Percentiles rank a stretch among this genome's conserved stretches.
Conservation (phyloP, 441 rosid species). For the Aleurites moluccanus region DNA sequence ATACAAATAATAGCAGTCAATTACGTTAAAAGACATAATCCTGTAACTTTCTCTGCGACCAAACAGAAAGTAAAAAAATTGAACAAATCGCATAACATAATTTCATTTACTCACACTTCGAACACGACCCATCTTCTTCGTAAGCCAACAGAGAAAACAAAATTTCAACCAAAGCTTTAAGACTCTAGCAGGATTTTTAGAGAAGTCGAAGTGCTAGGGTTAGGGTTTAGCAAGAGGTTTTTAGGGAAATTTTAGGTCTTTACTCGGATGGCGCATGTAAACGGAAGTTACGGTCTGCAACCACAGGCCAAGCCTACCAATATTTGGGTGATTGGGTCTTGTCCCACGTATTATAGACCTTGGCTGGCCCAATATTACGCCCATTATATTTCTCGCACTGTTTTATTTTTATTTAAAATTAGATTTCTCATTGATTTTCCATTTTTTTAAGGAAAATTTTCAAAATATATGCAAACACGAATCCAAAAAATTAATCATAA, state of each 20-base stretch:
- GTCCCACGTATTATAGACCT: background rate
- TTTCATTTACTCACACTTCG: constrained; percentile 26
- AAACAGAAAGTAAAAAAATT: background rate
- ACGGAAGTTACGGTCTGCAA: background rate
- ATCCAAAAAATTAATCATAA: no score
- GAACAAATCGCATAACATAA: background rate
- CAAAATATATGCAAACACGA: no score
- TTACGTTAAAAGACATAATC: background rate
- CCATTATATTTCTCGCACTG: no score
- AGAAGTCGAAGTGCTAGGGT: background rate
- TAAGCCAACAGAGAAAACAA: background rate
- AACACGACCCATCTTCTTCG: constrained; percentile 36
- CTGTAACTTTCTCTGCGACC: background rate
- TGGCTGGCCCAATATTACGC: background rate
- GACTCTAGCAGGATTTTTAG: background rate
- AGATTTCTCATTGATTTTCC: no score
- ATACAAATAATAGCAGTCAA: background rate
- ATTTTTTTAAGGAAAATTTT: no score
- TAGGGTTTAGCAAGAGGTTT: constrained; percentile 12
- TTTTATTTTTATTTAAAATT: no score
- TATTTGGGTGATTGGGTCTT: background rate
- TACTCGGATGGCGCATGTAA: no score
- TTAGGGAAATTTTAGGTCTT: background rate
- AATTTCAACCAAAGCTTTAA: background rate
- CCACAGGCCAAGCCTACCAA: background rate